phyloP scores from a whole-genome alignment of 1,284 basidiomycete genomes.

The Serendipita sp. region DNA sequence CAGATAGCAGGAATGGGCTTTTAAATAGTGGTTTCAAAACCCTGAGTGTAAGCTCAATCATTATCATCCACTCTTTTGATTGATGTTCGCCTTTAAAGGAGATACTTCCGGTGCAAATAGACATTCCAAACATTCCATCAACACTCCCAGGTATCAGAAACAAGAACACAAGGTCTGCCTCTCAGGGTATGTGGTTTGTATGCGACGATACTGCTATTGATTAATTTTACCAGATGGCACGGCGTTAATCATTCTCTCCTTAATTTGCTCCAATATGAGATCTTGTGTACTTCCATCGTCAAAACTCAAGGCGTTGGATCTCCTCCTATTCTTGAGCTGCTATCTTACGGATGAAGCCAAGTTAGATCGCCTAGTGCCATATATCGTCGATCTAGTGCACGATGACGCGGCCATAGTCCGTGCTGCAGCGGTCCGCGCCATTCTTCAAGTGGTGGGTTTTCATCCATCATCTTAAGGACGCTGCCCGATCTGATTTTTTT shows the following conservation, averaged over 20 bases:
- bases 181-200: not conserved
- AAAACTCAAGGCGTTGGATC: conserved; percentile 72
- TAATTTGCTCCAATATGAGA: conserved; percentile 81
- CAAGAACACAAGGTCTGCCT: not conserved
- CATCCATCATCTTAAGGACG: not conserved
- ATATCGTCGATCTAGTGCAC: conserved; percentile 75
- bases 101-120: conserved; percentile 59
- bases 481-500: conserved; percentile 2
- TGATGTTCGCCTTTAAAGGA: conserved; percentile 30
- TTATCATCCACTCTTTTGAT: not conserved
- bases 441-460: conserved; percentile 70
- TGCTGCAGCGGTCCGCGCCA: conserved; percentile 59
- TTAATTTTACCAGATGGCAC: conserved; percentile 45
- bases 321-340: conserved; percentile 70
- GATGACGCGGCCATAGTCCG: conserved; percentile 77
- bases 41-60: not conserved
- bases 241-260: conserved; percentile 64
- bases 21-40: not conserved
- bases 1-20: not conserved
- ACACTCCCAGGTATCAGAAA: not conserved
- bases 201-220: not conserved
- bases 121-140: conserved; percentile 43
- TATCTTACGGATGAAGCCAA: conserved; percentile 91
- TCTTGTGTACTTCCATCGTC: conserved; percentile 81
- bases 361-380: conserved; percentile 86